Evolutionary conservation across 164 flowering plant genomes (phyloP), one percentile per base, ranked within the genome.

Genomic region (Echeveria elegans): DNA sequence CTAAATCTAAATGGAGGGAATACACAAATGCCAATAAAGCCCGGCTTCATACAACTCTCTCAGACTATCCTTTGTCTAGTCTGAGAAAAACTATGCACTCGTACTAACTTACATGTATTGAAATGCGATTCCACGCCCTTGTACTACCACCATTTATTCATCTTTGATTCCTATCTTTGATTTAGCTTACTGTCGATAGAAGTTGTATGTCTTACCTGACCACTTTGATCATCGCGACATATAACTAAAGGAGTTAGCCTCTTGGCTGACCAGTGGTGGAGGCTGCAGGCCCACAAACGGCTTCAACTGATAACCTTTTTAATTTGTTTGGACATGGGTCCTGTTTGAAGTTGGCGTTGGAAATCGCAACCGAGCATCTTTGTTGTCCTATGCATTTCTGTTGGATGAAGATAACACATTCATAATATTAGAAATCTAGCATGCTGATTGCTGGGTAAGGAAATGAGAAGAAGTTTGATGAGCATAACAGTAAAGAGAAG

Each of bases 311-410:
- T 66, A 94, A 68, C 72, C 86, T 75, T 74, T 94, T 94, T 77
- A 88, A 40, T 66, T 84, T 86, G 48, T 86, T 88, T 1, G 99
- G 97, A 66, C 99, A 94, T 31, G 99, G 99, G 69, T 94, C 99
- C 43, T 80, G 79, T 30, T 86, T 92, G 66, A 94, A 94, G 77
- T 85, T 86, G 59, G 72, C 79, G 78, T 80, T 83, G 36, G 99
- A 81, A 78, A 94, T 83, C 43, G 85, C 66, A 43, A 91, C 97
- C 0, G 85, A 66, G 66, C 99, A 94, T 74, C 79, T 80, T 64
- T 82, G 74, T 76, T 78, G 76, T 68, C 99, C 99, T 26, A 89
- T 62, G 58, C 99, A 94, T 48, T 70, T 88, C 99, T 94, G 95
- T 38, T 38, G 66, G 56, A n/a, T n/a, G n/a, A n/a, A n/a, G n/a